Evolutionary conservation across 2,329 filamentous ascomycete species (phyloP).

Genomic region (Fusarium longipes): DNA sequence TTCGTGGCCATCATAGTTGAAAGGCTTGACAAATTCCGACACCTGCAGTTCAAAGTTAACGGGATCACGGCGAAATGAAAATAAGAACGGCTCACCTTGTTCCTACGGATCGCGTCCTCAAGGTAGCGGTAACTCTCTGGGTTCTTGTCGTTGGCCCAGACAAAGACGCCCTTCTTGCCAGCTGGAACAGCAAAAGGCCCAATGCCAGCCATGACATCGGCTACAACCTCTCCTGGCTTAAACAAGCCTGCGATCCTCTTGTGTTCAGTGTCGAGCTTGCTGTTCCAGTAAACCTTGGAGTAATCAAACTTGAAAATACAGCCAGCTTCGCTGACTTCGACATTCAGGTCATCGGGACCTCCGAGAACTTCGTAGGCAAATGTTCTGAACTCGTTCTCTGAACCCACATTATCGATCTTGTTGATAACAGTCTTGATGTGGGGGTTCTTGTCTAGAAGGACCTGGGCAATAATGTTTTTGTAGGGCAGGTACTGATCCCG

Average conservation of each 20-base stretch:
- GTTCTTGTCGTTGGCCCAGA: constrained; percentile 97
- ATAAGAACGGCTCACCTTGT: constrained; percentile 71
- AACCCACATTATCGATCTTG: constrained; percentile 90
- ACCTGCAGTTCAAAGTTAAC: constrained; percentile 56
- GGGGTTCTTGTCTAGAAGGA: constrained; percentile 90
- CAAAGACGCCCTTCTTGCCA: constrained; percentile 88
- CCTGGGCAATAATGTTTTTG: constrained; percentile 84
- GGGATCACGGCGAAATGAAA: background rate
- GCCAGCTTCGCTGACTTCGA: constrained; percentile 82
- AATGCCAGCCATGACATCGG: constrained; percentile 97
- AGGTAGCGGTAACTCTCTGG: constrained; percentile 85
- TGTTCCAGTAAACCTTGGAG: constrained; percentile 98
- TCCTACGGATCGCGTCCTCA: constrained; percentile 74
- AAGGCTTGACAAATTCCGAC: constrained; percentile 76
- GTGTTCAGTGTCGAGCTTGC: constrained; percentile 89
- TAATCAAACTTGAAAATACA: constrained; percentile 96
- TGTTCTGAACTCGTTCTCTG: constrained; percentile 86
- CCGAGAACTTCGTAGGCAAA: constrained; percentile 92
- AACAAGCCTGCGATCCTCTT: constrained; percentile 81
- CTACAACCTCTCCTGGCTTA: constrained; percentile 86
- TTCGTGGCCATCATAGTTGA: constrained; percentile 81
- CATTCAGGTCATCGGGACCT: constrained; percentile 84
- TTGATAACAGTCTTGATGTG: constrained; percentile 90
- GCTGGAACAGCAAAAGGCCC: constrained; percentile 95
- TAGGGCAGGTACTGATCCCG: constrained; percentile 85